Percentiles rank a stretch among this genome's conserved stretches.
Evolutionary conservation across 164 flowering plant genomes (phyloP).

Genomic region (Chimonanthus praecox): DNA sequence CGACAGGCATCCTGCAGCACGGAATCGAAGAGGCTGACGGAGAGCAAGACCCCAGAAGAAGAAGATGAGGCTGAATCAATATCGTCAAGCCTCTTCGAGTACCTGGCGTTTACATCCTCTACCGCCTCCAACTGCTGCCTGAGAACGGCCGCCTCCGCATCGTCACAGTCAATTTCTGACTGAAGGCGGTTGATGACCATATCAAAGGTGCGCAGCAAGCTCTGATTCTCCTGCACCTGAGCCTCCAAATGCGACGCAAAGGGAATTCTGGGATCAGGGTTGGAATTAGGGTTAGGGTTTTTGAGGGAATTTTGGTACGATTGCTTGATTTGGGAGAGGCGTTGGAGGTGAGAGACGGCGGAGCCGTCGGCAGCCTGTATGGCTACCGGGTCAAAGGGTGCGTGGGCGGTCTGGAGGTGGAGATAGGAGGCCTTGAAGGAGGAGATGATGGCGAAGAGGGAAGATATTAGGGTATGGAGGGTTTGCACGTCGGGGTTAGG

Average conservation of each 20-base stretch:
- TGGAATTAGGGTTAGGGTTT: conserved; percentile 25
- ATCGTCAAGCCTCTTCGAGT: conserved; percentile 37
- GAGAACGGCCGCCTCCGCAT: conserved; percentile 39
- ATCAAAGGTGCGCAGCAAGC: conserved; percentile 62
- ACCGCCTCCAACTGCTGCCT: conserved; percentile 50
- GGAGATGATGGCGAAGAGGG: conserved; percentile 69
- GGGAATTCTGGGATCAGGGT: conserved; percentile 15
- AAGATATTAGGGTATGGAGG: conserved; percentile 40
- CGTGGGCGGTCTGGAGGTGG: conserved; percentile 83
- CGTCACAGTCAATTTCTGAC: conserved; percentile 68
- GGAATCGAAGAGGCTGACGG: conserved; percentile 63
- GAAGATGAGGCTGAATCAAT: conserved; percentile 16
- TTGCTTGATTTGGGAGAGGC: conserved; percentile 54
- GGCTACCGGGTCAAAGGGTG: conserved; percentile 56
- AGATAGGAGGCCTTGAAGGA: conserved; percentile 84
- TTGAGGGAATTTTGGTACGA: conserved; percentile 28
- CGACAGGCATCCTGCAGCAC: conserved; percentile 54
- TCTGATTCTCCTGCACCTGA: conserved; percentile 92
- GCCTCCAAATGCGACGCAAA: conserved; percentile 63
- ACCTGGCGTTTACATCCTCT: conserved; percentile 31
- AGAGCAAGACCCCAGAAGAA: conserved; percentile 36
- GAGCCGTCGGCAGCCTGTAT: conserved; percentile 60
- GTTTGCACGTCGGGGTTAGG: conserved; percentile 24
- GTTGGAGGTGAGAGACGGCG: conserved; percentile 54
- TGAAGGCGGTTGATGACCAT: conserved; percentile 62